Evolutionary conservation across 148 eudicot species (phyloP), one percentile per base, ranked within the genome.

Genomic region (Rhododendron ovatum): DNA sequence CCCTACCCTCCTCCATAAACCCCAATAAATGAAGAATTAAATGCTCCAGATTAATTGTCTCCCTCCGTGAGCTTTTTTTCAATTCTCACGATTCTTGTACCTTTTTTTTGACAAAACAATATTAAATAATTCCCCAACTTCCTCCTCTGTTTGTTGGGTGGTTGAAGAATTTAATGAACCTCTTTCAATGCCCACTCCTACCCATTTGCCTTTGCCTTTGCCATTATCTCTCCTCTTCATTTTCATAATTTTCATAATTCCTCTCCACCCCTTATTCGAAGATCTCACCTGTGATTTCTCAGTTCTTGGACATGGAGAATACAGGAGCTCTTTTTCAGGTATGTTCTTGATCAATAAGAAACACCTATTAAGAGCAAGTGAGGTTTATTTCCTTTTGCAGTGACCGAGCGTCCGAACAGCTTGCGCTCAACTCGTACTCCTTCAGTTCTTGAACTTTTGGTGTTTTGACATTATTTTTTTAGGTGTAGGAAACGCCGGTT

Each of bases 141-240:
- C 85, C 85, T 78, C 81, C 63, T 43, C 35, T 84, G 82, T 48
- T 82, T 53, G 88, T 71, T 33, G 76, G 14, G 90, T 82, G 26
- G 92, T 87, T 90, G 92, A 79, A 82, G 33, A 69, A 82, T 82
- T 85, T 76, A 86, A 84, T 81, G 86, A 71, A 30, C 89, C 45
- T 75, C 79, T 39, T 75, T 75, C 48, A 37, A 75, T 75, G 79
- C 47, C 48, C 24, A 26, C 26, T 35, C 26, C 79, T 39, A 75
- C 48, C 79, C n/a, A 65, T 65, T 28, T 69, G 33, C 75, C 37
- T 7, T 26, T 28, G 39, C 76, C 9, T 18, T 73, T 15, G 45
- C 9, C 48, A 5, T 0, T 75, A 35, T 75, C n/a, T 75, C 48
- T 17, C 79, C n/a, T 7, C 8, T 37, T 20, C 79, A 15, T 35